Evolutionary conservation across 2,329 filamentous ascomycete genomes (phyloP).

Genomic region (Alternaria alternata): DNA sequence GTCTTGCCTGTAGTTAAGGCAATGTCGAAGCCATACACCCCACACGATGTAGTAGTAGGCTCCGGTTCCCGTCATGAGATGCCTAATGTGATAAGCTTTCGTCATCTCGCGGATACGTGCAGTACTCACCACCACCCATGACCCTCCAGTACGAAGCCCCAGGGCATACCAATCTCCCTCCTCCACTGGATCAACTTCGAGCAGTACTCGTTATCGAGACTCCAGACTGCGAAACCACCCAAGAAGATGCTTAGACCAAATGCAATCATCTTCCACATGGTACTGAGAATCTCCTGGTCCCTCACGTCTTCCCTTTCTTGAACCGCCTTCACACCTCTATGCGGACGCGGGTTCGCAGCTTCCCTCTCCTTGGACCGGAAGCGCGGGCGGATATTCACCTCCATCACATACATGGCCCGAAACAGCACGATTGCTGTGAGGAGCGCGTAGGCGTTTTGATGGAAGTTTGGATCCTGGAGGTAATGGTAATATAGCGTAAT

Average conservation of each 20-base stretch:
- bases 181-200: slow-evolving; percentile 70
- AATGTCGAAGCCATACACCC: slow-evolving; percentile 82
- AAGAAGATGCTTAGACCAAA: slow-evolving; percentile 76
- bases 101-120: not conserved
- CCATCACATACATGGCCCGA: slow-evolving; percentile 81
- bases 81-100: slow-evolving; percentile 58
- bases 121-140: slow-evolving; percentile 73
- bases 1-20: slow-evolving; percentile 75
- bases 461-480: slow-evolving; percentile 82
- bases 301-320: slow-evolving; percentile 62
- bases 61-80: slow-evolving; percentile 81
- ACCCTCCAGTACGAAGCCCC: slow-evolving; percentile 78
- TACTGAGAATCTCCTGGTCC: slow-evolving; percentile 65
- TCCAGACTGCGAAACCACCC: slow-evolving; percentile 79
- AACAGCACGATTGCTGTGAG: slow-evolving; percentile 75
- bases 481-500: slow-evolving; percentile 85
- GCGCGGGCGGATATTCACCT: slow-evolving; percentile 67
- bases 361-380: slow-evolving; percentile 55
- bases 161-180: slow-evolving; percentile 74
- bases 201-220: slow-evolving; percentile 80
- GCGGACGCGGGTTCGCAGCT: slow-evolving; percentile 34
- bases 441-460: slow-evolving; percentile 79
- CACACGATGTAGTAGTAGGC: slow-evolving; percentile 86
- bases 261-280: slow-evolving; percentile 80
- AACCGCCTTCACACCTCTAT: slow-evolving; percentile 41